Percentiles rank a stretch among this genome's conserved stretches.
phyloP scores from a whole-genome alignment of 2,329 filamentous ascomycete species.

The Phoma herbarum region DNA sequence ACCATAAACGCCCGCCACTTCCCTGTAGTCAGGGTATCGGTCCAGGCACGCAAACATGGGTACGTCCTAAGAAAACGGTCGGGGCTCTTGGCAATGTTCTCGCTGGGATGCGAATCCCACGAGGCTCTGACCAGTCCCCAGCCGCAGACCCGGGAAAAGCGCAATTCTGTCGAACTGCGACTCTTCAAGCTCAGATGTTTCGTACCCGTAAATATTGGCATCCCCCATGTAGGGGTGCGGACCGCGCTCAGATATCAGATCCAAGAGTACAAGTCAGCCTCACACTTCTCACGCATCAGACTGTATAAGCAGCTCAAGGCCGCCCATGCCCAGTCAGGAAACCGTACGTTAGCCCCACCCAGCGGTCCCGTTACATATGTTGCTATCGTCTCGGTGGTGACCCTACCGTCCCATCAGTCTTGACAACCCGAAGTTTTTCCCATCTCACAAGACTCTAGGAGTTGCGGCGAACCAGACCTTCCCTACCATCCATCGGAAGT shows the following conservation, averaged over 20 bases:
- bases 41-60: conserved; percentile 39
- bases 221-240: conserved; percentile 49
- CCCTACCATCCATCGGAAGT: conserved; percentile 44
- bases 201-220: conserved; percentile 47
- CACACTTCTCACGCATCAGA: conserved; percentile 29
- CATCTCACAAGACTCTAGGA: conserved; percentile 49
- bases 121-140: conserved; percentile 50
- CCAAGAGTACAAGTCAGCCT: conserved; percentile 44
- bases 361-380: conserved; percentile 31
- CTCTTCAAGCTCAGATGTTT: conserved; percentile 43
- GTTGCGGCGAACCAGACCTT: conserved; percentile 40
- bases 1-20: conserved; percentile 32
- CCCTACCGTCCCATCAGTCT: conserved; percentile 44
- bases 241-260: conserved; percentile 39
- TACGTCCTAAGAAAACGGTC: conserved; percentile 48
- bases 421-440: conserved; percentile 40
- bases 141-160: conserved; percentile 49
- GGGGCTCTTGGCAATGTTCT: conserved; percentile 46
- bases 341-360: conserved; percentile 50
- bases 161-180: conserved; percentile 39
- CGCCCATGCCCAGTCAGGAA: conserved; percentile 22
- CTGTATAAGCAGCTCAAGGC: conserved; percentile 19
- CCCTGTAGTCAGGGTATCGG: conserved; percentile 38
- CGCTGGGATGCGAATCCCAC: conserved; percentile 48
- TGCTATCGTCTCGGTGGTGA: conserved; percentile 47